Percentiles rank a stretch among this genome's conserved stretches.
Conservation (phyloP, 306 rosid genomes). For the Corylus avellana region DNA sequence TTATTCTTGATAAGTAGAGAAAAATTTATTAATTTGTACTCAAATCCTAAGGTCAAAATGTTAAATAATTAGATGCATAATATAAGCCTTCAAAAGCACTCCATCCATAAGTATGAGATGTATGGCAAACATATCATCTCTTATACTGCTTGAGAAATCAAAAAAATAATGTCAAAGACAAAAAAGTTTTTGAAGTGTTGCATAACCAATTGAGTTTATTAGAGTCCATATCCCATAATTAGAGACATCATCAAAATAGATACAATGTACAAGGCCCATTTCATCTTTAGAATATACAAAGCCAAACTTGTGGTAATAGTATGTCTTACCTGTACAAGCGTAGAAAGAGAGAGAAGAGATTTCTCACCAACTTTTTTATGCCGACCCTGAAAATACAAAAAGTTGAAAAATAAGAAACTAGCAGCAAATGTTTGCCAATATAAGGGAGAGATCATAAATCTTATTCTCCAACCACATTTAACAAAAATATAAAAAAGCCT, state of each 20-base stretch:
- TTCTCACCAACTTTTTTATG: constrained; percentile 7
- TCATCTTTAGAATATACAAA: not conserved
- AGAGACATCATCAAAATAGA: not conserved
- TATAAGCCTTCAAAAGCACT: not conserved
- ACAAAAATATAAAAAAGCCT: not conserved
- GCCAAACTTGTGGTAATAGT: not conserved
- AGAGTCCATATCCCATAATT: not conserved
- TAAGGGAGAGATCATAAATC: not conserved
- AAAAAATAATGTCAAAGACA: not conserved
- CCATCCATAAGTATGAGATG: not conserved
- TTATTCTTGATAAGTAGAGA: not conserved
- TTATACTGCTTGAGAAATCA: not conserved
- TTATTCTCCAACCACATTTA: not conserved
- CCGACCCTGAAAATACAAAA: constrained; percentile 1
- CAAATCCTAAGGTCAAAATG: not conserved
- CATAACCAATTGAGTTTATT: not conserved
- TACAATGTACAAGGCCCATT: not conserved
- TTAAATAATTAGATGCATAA: not conserved
- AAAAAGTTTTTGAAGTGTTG: not conserved
- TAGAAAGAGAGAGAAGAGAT: constrained; percentile 1
- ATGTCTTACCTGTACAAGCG: constrained; percentile 7
- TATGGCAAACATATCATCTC: not conserved
- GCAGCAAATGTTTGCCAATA: not conserved
- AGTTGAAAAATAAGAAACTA: not conserved
- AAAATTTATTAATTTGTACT: not conserved